Evolutionary conservation across 2,329 filamentous ascomycete genomes (phyloP), one percentile per base, ranked within the genome.

Genomic region (Pyrenophora tritici-repentis): DNA sequence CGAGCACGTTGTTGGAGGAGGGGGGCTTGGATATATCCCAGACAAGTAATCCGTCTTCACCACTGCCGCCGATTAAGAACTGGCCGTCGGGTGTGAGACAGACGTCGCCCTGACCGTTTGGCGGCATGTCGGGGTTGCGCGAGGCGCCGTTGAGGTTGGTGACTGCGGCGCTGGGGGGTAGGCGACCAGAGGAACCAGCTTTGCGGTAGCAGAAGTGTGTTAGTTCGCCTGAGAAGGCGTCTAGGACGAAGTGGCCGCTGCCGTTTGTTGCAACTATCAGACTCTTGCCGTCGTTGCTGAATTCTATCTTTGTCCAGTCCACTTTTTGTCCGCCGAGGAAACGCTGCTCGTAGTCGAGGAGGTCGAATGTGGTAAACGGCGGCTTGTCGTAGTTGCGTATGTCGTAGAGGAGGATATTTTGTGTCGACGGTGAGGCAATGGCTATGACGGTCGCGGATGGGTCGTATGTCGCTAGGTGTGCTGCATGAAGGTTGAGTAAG

Each of bases 261-360:
- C 89, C 90, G 41, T 87, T 90, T 2, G 93, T 97, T 12, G 89
- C 90, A 14, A 99, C 74, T 4, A 99, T 81, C 40, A 99, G 76
- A 53, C 85, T 85, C 68, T 96, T 96, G 14, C 94, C 94, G 66
- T 99, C 94, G 66, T 99, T 99, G 50, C 90, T 94, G 71, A 99
- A 97, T 65, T 96, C 91, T 35, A 99, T 81, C 62, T 89, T 91
- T 1, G 90, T 94, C 94, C 94, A 99, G 9, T 87, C 87, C 44
- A 81, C 82, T 43, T 60, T 79, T 41, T 75, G 80, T 37, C 76
- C 38, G n/a, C 72, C 71, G 2, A 68, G 58, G 50, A 69, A 70
- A 10, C 65, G 64, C 37, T 70, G 79, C 61, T 88, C 85, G 40
- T 86, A 82, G 5, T 87, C 84, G 18, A 85, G 75, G 13, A 97